Evolutionary conservation across 1,284 basidiomycete genomes (phyloP), one percentile per base, ranked within the genome.

Genomic region (Kwoniella shivajii): DNA sequence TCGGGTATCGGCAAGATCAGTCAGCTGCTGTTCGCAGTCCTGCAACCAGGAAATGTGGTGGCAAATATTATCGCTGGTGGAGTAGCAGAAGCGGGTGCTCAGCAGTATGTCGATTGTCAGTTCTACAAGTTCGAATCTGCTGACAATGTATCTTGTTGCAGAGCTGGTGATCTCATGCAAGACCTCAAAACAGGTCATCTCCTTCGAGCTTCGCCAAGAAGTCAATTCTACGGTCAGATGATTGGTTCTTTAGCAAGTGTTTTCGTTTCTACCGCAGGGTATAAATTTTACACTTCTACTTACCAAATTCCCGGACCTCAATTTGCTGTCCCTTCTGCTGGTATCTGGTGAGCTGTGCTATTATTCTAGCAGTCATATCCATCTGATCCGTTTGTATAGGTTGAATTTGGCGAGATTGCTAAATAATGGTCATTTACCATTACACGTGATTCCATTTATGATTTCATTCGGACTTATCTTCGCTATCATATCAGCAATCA

Each of bases 111-210:
- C 36, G 36, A 18, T 41, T 37, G 6, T 26, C 10, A 39, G 16
- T 4, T 27, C 22, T n/a, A 33, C 54, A 44, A 30, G 6, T 14
- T 14, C 5, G 22, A 26, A 5, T 7, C 27, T 2, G 61, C 45
- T 31, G 41, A 38, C 47, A 39, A 43, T 24, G 26, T 31, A n/a
- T 41, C 4, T 48, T 22, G 5, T 33, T 2, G 16, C 65, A 92
- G 90, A 74, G 92, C 94, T 7, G 95, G 94, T 16, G 94, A 98
- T 75, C 84, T 98, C 18, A 97, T 98, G 93, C 94, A 98, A 80
- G 95, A 98, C 76, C 82, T 97, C 64, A 98, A 98, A 80, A 97
- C 94, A 1, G 95, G 95, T 0, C 88, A 93, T 72, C 82, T 97
- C 20, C 84, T 94, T 50, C 85, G 85, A 60, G 92, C 90, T 5